Evolutionary conservation across 306 rosid species (phyloP).

Genomic region (Hippophae rhamnoides): DNA sequence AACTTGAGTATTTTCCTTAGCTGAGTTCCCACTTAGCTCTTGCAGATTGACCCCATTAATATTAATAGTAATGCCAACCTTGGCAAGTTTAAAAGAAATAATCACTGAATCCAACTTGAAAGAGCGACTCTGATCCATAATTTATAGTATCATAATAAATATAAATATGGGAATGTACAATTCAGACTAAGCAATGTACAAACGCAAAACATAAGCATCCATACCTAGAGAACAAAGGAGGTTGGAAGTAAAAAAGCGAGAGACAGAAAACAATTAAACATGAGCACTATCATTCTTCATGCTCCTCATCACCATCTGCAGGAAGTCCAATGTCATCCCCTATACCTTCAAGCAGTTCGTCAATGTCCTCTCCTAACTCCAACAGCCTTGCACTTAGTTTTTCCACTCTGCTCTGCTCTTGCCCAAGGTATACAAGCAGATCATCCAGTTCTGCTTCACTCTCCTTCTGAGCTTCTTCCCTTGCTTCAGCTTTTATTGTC

Average conservation of each 20-base stretch:
- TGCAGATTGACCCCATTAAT: too few relatives aligned
- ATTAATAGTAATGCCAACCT: too few relatives aligned
- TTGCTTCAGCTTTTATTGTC: slow-evolving; percentile 83
- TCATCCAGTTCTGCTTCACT: slow-evolving; percentile 86
- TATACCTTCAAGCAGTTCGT: slow-evolving; percentile 68
- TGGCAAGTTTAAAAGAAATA: too few relatives aligned
- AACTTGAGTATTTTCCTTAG: too few relatives aligned
- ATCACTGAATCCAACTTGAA: too few relatives aligned
- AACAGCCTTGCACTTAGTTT: slow-evolving; percentile 57
- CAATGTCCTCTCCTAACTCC: slow-evolving; percentile 87
- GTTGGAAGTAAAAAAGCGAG: not conserved
- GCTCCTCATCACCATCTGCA: slow-evolving; percentile 35
- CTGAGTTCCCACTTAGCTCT: too few relatives aligned
- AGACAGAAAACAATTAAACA: not conserved
- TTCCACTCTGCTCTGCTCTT: slow-evolving; percentile 92
- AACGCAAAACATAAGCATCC: too few relatives aligned
- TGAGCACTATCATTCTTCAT: slow-evolving; percentile 18
- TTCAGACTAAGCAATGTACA: too few relatives aligned
- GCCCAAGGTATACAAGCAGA: slow-evolving; percentile 90
- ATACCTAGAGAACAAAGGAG: not conserved
- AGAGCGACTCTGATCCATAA: too few relatives aligned
- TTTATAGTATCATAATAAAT: too few relatives aligned
- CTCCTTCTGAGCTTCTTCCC: slow-evolving; percentile 91
- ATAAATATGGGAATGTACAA: too few relatives aligned
- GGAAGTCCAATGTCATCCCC: slow-evolving; percentile 67